Base-by-base conservation (phyloP, 1,284 basidiomycete genomes). In the Hemileccinum hortonii region DNA sequence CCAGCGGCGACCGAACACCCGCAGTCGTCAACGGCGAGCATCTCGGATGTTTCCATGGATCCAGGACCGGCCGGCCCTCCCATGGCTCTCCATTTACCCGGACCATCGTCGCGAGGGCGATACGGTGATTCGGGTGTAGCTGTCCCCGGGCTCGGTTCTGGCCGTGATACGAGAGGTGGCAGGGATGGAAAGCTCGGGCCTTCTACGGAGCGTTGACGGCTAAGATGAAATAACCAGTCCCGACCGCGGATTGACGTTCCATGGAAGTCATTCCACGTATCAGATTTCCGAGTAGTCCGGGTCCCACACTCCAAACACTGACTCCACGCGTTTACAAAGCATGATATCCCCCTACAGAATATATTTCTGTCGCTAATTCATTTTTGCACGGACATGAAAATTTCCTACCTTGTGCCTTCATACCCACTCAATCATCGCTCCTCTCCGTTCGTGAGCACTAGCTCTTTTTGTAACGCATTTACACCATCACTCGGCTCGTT, bases 11-110 rank as follows among this genome's bases (percentile, higher is more conserved):
- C 54, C 60, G 67, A 65, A 49, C 55, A 56, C 50, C 47, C 56
- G 45, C 65, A 56, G 41, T 32, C 61, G 43, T 42, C 68, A 30
- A 37, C 61, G 49, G 36, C 62, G 29, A 56, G 49, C 19, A 38
- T 55, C 32, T 49, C 63, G 53, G 61, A 66, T n/a, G 56, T 65
- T 56, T 48, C 66, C 54, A 69, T 70, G 61, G 69, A 70, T n/a
- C n/a, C n/a, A 43, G 65, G 63, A 15, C 29, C 64, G 1, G 48
- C 58, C 16, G 60, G 63, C 0, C 56, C 60, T 52, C 51, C 65
- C 59, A 61, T 64, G 63, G 50, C 49, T 22, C 59, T 61, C 38
- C 66, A 70, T 47, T 46, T 70, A 52, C 57, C 66, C 47, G 55
- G 61, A 32, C 58, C 61, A 21, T 64, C 62, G 46, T 55, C 67